Percentiles rank a stretch among this genome's conserved stretches.
Conservation (phyloP, 345 rosid genomes). For the Rhizophora apiculata region DNA sequence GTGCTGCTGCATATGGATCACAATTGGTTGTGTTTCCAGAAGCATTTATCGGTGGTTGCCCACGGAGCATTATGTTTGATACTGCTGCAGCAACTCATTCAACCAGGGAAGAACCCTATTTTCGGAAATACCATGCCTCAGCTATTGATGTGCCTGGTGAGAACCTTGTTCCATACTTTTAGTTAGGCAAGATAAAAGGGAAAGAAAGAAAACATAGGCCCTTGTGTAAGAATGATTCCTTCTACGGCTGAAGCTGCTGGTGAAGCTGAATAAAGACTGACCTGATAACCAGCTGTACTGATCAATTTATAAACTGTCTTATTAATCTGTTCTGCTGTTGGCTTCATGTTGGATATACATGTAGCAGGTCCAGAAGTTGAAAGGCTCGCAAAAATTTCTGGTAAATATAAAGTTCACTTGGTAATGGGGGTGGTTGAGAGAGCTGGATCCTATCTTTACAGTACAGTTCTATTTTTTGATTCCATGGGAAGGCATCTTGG, state of each 20-base stretch:
- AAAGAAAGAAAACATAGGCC: too few species aligned
- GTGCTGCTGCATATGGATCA: constrained; percentile 22
- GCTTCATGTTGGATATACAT: not conserved
- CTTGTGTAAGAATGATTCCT: too few species aligned
- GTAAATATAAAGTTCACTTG: constrained; percentile 20
- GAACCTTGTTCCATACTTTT: not conserved
- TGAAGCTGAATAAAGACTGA: too few species aligned
- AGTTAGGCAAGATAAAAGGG: too few species aligned
- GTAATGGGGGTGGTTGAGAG: constrained; percentile 29
- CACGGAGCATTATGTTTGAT: not conserved
- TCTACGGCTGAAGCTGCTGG: too few species aligned
- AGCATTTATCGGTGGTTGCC: constrained; percentile 28
- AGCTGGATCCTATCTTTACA: constrained; percentile 11
- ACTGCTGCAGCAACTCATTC: not conserved
- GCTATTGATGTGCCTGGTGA: constrained; percentile 27
- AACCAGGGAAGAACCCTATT: not conserved
- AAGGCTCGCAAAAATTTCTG: constrained; percentile 15
- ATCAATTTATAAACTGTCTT: not conserved
- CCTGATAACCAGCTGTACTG: too few species aligned
- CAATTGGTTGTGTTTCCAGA: constrained; percentile 29
- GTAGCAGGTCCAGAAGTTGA: constrained; percentile 25
- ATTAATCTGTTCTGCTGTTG: not conserved
- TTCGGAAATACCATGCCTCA: constrained; percentile 15
- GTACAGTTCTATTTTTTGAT: constrained; percentile 24
- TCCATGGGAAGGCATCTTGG: constrained; percentile 19